These are phyloP conservation scores for Lactarius pseudohatsudake DNA, from an alignment of 768 basidiomycete species.

Conservation along the genomic window DNA sequence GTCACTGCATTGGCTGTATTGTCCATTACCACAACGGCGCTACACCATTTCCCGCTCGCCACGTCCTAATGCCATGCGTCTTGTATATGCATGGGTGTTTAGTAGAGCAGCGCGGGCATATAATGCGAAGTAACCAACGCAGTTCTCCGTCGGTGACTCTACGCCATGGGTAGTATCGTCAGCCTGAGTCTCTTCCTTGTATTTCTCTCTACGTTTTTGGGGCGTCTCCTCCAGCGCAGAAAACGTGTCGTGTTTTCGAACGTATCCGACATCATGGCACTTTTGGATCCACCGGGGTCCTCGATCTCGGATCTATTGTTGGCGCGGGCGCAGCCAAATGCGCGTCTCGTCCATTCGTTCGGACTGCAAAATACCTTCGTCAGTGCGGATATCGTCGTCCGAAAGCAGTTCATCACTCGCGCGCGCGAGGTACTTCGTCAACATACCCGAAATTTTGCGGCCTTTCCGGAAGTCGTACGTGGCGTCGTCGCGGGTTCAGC, in stretches of 20 bases:
- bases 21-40: not conserved
- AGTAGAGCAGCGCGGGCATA: not conserved
- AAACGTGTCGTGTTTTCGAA: not conserved
- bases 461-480: conserved; percentile 1
- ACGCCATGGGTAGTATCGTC: not conserved
- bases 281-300: not conserved
- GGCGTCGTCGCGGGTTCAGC: not conserved
- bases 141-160: not conserved
- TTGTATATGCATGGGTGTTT: not conserved
- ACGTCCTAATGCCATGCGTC: not conserved
- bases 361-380: conserved; percentile 53
- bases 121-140: not conserved
- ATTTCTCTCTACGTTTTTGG: not conserved
- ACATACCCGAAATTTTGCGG: conserved; percentile 8
- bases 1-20: not conserved
- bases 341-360: conserved; percentile 30
- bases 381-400: conserved; percentile 37
- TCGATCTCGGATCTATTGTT: conserved; percentile 18
- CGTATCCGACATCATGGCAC: not conserved
- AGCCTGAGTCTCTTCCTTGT: not conserved
- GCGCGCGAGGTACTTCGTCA: conserved; percentile 37
- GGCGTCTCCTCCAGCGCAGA: not conserved
- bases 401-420: conserved; percentile 38
- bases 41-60: not conserved
- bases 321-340: conserved; percentile 28